Base-by-base conservation (phyloP, 2,329 filamentous ascomycete species). In the Allantophomopsis cytisporea region DNA sequence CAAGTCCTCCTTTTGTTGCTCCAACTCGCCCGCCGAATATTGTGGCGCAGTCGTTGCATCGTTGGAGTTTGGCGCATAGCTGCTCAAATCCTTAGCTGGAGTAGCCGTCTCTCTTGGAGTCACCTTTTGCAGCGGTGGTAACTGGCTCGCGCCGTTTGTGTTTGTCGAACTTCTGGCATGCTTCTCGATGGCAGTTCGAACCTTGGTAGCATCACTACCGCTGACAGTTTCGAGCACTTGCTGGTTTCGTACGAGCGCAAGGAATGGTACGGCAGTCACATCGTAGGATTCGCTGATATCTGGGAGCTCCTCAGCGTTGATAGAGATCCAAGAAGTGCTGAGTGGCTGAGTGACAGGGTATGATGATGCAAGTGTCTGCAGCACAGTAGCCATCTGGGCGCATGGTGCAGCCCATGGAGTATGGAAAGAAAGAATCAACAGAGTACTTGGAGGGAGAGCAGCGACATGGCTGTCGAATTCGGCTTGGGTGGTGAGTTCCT, bases 331-430 rank as follows among this genome's bases (percentile, higher is more conserved):
- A 50, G 77, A 76, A 49, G 88, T 82, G 41, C 70, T 66, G 13
- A 70, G 69, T 33, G 82, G 77, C n/a, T 47, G 71, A 65, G 73
- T 69, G 52, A 73, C 69, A 45, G 85, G 76, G 63, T 94, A 94
- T 58, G 88, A 86, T 54, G 78, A 76, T 47, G 89, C 88, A 48
- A 98, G 83, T 16, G 86, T 82, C 55, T 75, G 71, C 47, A 98
- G 76, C 50, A 96, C 83, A 38, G 79, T 83, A 50, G 75, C 76
- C 88, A 96, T 96, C 63, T 95, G 87, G 46, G 83, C 79, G 68
- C 91, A 96, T 35, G 91, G 91, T 43, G 87, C 87, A 21, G 91
- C 91, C 91, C 91, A 98, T 48, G 88, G 83, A 15, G 91, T 87
- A 60, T 96, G 83, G 69, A 98, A 98, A 59, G 88, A 95, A 56